Base-by-base conservation (phyloP, 805 yeast species). In the Priceomyces melissophilus region DNA sequence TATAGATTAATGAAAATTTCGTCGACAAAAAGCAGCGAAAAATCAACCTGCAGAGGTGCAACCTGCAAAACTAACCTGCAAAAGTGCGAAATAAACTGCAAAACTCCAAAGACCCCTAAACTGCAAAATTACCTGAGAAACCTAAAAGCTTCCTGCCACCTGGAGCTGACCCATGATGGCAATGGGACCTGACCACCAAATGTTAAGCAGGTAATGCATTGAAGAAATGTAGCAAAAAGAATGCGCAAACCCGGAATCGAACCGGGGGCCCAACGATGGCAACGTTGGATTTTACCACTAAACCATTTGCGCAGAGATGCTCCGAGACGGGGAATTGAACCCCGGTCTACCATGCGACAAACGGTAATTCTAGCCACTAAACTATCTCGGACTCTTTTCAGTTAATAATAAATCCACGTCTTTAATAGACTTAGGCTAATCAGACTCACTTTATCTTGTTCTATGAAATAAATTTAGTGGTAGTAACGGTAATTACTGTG, bases 301-400 rank as follows among this genome's bases (percentile, higher is more conserved):
- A 43, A 43, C 43, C 41, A 40, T 39, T 43, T 40, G 43, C 43
- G 43, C 39, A 40, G 36, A 36, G 23, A 41, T 40, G 37, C 52
- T 48, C 52, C 52, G 49, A 43, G 52, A 48, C 52, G 49, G 52
- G 52, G 52, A 48, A 48, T 48, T 48, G 52, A 48, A 48, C 52
- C 52, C 52, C 49, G 52, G 52, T 48, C 52, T 48, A 48, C 52
- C 52, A 48, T 43, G 52, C 52, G 52, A 48, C 52, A 48, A 48
- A 43, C 52, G 52, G 52, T 48, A 48, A 48, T 48, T 48, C 52
- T 48, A 48, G 52, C 52, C 52, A 48, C 52, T 48, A 48, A 48
- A 48, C 52, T 48, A 48, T 48, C 52, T 40, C 49, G 52, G 52
- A 48, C 20, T 12, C 12, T 13, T 12, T 32, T 5, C 4, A 14